phyloP scores from a whole-genome alignment of 148 eudicot species.

The Chenopodium formosanum region DNA sequence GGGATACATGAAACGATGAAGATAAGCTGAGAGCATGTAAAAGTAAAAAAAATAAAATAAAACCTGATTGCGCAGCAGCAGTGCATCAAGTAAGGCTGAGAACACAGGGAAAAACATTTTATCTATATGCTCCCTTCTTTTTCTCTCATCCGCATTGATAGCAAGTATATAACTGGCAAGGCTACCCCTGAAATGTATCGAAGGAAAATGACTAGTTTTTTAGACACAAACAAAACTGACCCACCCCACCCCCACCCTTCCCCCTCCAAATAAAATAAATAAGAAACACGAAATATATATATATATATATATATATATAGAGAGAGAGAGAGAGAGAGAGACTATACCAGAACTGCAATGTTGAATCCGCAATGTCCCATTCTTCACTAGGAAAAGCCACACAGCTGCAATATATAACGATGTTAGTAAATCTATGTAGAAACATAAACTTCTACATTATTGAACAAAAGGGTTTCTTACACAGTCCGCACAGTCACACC shows the following conservation, averaged over 20 bases:
- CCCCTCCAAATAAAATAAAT: no score
- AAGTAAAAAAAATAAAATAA: conserved; percentile 3
- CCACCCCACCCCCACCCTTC: background rate
- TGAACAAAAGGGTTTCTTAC: background rate
- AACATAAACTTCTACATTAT: background rate
- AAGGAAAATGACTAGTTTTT: conserved; percentile 1
- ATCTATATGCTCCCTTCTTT: conserved; percentile 45
- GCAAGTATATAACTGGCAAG: conserved; percentile 73
- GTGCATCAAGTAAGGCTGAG: conserved; percentile 82
- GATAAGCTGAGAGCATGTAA: background rate
- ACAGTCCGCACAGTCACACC: no score
- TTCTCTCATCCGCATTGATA: conserved; percentile 44
- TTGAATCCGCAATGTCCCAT: conserved; percentile 95
- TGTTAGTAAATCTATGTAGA: conserved; percentile 17
- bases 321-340: background rate
- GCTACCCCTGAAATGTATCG: conserved; percentile 60
- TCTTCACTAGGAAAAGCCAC: conserved; percentile 82
- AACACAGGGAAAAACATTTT: conserved; percentile 59
- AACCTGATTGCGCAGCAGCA: conserved; percentile 86
- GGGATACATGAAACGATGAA: background rate
- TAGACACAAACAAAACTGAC: conserved; percentile 1
- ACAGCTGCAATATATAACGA: conserved; percentile 61
- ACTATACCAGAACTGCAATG: conserved; percentile 89
- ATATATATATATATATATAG: background rate
- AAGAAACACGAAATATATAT: no score